Percentiles rank a stretch among this genome's conserved stretches.
These are phyloP conservation scores for Cryphonectria naterciae DNA, from an alignment of 2,329 filamentous ascomycete species.

Conservation along the genomic window DNA sequence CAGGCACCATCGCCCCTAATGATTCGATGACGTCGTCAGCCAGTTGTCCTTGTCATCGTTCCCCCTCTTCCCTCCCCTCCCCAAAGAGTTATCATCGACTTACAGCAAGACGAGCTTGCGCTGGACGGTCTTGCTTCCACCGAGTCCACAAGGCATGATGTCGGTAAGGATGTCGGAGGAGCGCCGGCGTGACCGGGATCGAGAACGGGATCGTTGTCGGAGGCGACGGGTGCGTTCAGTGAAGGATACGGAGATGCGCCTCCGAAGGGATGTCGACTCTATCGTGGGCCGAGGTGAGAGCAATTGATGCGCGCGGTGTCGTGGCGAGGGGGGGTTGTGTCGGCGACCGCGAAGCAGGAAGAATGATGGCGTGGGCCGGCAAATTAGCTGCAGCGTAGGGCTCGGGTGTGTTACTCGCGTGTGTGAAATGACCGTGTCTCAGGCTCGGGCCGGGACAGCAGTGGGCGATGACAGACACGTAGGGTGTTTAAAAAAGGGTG, in stretches of 20 bases:
- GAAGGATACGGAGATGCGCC: background rate
- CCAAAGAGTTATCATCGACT: conserved; percentile 41
- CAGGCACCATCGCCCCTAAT: conserved; percentile 89
- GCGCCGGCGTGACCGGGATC: background rate
- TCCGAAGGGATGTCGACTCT: conserved; percentile 3
- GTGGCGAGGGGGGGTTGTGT: background rate
- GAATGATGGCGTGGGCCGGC: conserved; percentile 5
- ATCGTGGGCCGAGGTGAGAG: background rate
- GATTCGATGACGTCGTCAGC: conserved; percentile 18
- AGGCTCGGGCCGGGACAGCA: conserved; percentile 14
- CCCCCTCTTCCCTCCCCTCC: background rate
- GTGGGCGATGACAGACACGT: conserved; percentile 1
- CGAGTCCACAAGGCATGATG: conserved; percentile 25
- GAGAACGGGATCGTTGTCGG: conserved; percentile 1
- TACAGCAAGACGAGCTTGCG: conserved; percentile 95
- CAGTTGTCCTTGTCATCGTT: background rate
- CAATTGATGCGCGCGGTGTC: background rate
- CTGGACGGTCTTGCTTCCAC: conserved; percentile 73
- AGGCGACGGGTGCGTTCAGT: background rate
- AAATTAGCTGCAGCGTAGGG: conserved; percentile 3
- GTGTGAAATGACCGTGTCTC: conserved; percentile 21
- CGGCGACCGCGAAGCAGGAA: background rate
- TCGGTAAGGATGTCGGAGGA: background rate
- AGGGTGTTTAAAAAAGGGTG: background rate
- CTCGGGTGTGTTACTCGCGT: conserved; percentile 11